phyloP scores from a whole-genome alignment of 768 basidiomycete genomes.

The Chalciporus piperatus region DNA sequence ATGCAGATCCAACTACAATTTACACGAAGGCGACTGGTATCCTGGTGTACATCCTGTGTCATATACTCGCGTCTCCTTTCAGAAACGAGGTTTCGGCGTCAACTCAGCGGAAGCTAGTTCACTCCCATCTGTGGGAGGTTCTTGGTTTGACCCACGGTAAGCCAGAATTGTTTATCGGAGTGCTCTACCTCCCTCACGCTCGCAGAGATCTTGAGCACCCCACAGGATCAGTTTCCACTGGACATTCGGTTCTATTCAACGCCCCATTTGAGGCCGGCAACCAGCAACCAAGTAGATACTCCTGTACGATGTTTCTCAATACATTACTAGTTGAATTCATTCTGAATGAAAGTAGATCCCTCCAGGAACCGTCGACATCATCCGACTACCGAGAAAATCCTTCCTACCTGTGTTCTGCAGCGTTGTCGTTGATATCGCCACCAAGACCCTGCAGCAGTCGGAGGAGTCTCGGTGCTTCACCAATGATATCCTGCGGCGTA shows the following conservation, averaged over 20 bases:
- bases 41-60: constrained; percentile 44
- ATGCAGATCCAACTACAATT: constrained; percentile 47
- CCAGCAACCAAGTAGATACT: constrained; percentile 31
- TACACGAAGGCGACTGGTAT: constrained; percentile 45
- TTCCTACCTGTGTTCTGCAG: constrained; percentile 48
- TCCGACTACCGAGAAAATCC: constrained; percentile 37
- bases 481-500: constrained; percentile 43
- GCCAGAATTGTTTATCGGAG: not conserved
- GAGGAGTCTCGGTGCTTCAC: constrained; percentile 50
- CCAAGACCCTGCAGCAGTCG: constrained; percentile 40
- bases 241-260: constrained; percentile 40
- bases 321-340: not conserved
- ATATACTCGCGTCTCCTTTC: constrained; percentile 23
- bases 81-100: constrained; percentile 10
- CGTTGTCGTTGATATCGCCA: constrained; percentile 43
- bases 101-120: constrained; percentile 18
- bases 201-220: constrained; percentile 35
- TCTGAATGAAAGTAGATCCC: constrained; percentile 32
- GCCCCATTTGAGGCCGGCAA: constrained; percentile 33
- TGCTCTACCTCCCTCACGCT: constrained; percentile 4
- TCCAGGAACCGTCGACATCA: constrained; percentile 31
- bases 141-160: constrained; percentile 14
- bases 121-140: constrained; percentile 21
- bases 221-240: constrained; percentile 36
- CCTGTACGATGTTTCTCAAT: constrained; percentile 26